Percentiles rank a stretch among this genome's conserved stretches.
These are phyloP conservation scores for Ceriops decandra DNA, from an alignment of 345 rosid species.

Conservation along the genomic window DNA sequence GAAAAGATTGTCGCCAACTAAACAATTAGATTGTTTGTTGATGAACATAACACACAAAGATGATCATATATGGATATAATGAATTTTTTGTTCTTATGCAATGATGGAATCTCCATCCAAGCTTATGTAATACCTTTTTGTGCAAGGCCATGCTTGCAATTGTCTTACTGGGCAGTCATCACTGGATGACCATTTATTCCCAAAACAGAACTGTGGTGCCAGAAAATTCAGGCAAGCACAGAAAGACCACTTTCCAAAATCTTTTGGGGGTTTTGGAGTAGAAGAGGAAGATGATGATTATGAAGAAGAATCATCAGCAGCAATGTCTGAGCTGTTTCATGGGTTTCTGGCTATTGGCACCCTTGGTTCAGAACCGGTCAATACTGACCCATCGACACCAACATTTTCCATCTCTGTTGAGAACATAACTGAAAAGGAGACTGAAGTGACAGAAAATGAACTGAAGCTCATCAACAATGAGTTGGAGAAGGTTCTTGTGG, in stretches of 20 bases:
- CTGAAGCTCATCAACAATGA: constrained; percentile 66
- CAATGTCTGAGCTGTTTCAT: constrained; percentile 58
- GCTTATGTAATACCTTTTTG: constrained; percentile 16
- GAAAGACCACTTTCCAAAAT: constrained; percentile 43
- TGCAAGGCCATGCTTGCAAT: constrained; percentile 50
- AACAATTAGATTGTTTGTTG: background rate
- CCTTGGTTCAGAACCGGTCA: constrained; percentile 53
- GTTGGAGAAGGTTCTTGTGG: constrained; percentile 64
- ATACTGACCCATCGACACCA: constrained; percentile 56
- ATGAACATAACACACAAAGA: background rate
- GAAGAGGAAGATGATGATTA: constrained; percentile 34
- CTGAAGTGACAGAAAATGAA: constrained; percentile 67
- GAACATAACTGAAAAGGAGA: constrained; percentile 58
- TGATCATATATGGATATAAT: background rate
- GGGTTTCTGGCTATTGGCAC: constrained; percentile 85
- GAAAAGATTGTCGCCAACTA: background rate
- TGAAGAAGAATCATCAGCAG: constrained; percentile 43
- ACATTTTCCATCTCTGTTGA: constrained; percentile 59
- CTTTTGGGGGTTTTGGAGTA: constrained; percentile 48
- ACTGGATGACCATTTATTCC: constrained; percentile 50
- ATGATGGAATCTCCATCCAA: background rate
- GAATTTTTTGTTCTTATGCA: background rate
- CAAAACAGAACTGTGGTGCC: constrained; percentile 41
- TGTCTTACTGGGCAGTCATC: constrained; percentile 59
- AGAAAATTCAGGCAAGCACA: constrained; percentile 37